Conservation (phyloP, 2,329 filamentous ascomycete genomes). For the Fusarium decemcellulare region DNA sequence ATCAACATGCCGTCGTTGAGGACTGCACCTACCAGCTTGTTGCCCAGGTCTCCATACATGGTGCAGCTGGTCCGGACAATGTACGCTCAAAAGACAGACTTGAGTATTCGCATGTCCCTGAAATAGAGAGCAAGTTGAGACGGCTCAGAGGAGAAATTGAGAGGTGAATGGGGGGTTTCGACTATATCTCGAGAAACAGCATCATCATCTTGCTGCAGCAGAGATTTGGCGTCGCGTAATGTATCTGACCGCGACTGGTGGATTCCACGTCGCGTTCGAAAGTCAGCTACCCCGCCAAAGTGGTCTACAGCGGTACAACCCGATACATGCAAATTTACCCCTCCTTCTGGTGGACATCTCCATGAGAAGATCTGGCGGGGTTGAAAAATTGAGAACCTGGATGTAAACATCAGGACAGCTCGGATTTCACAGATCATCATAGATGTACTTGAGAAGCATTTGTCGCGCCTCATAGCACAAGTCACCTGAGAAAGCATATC, state of each 20-base stretch:
- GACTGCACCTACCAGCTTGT: conserved; percentile 82
- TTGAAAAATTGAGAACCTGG: not conserved
- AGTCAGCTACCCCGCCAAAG: conserved; percentile 46
- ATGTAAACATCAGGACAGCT: not conserved
- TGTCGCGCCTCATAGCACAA: no score
- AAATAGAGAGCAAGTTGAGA: not conserved
- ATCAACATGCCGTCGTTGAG: not conserved
- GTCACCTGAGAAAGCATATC: no score
- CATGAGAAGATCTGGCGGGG: conserved; percentile 15
- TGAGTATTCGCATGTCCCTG: conserved; percentile 6
- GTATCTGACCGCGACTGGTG: conserved; percentile 30
- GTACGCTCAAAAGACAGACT: conserved; percentile 3
- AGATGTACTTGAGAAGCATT: no score
- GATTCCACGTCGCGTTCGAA: conserved; percentile 28
- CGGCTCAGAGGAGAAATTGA: not conserved
- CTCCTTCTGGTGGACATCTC: conserved; percentile 23
- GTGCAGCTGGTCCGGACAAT: conserved; percentile 18
- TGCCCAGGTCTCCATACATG: conserved; percentile 92
- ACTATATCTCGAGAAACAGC: conserved; percentile 16
- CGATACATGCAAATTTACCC: conserved; percentile 37
- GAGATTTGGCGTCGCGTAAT: conserved; percentile 34
- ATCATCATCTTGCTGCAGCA: conserved; percentile 17
- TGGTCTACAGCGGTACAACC: conserved; percentile 41
- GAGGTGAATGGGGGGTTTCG: not conserved
- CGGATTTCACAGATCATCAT: no score